These are phyloP conservation scores for Tolypocladium album DNA, from an alignment of 2,329 filamentous ascomycete species.

Conservation along the genomic window DNA sequence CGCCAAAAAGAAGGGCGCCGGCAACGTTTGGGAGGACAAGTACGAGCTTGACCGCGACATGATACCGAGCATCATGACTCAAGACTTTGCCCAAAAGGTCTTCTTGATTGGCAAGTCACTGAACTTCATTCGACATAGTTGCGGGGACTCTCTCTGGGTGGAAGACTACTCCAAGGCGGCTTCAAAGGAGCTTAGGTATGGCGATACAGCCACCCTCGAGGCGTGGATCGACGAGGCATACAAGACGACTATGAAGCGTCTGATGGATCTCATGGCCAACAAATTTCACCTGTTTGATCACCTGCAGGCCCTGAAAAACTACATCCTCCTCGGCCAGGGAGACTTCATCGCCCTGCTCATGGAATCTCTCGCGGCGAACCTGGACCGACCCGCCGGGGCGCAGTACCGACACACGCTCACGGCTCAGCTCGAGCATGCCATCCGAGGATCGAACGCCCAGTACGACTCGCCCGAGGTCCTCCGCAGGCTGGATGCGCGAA, in stretches of 20 bases:
- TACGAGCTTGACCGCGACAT: slow-evolving; percentile 77
- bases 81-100: slow-evolving; percentile 90
- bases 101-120: slow-evolving; percentile 96
- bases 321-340: slow-evolving; percentile 86
- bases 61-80: slow-evolving; percentile 87
- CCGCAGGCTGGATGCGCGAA: slow-evolving; percentile 85
- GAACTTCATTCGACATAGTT: slow-evolving; percentile 96
- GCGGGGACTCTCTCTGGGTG: slow-evolving; percentile 88
- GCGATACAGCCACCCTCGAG: slow-evolving; percentile 84
- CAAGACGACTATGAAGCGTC: slow-evolving; percentile 91
- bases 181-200: slow-evolving; percentile 84
- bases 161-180: slow-evolving; percentile 89
- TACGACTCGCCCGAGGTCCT: slow-evolving; percentile 90
- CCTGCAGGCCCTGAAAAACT: slow-evolving; percentile 83
- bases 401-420: slow-evolving; percentile 96
- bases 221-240: slow-evolving; percentile 94
- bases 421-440: slow-evolving; percentile 95
- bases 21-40: slow-evolving; percentile 96
- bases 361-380: slow-evolving; percentile 86
- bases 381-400: slow-evolving; percentile 90
- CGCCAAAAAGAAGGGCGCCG: slow-evolving; percentile 50
- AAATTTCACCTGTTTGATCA: slow-evolving; percentile 96
- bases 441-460: slow-evolving; percentile 93
- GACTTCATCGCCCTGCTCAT: slow-evolving; percentile 96
- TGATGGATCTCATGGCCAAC: slow-evolving; percentile 86